Evolutionary conservation across 2,329 filamentous ascomycete genomes (phyloP), one percentile per base, ranked within the genome.

Genomic region (Aspergillus costaricaensis): DNA sequence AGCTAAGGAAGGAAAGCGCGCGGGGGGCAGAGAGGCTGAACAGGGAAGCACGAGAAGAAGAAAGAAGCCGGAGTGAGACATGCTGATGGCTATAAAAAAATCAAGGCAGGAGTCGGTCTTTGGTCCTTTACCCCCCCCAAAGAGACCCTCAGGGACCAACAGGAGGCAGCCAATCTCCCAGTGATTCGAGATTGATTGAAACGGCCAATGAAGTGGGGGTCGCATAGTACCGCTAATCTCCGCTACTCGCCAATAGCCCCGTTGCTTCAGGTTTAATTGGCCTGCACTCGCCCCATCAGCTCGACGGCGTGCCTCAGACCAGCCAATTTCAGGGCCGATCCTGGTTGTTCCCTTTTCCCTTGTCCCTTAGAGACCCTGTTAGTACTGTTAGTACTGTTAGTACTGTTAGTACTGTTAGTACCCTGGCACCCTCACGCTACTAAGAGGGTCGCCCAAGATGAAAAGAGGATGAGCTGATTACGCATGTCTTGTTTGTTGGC

Each of bases 1-100:
- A 59, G 61, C 38, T 63, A 65, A 61, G 57, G 53, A 56, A 59
- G 62, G 56, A 59, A 66, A 62, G 53, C 53, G 53, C 41, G 30
- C 25, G 53, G 38, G 19, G 19, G 36, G 49, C 27, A 4, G 27
- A 51, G 25, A 55, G 19, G 39, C 39, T 43, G 62, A 58, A 64
- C 41, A 59, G 55, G 38, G 15, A 32, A 41, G 41, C 38, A 48
- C 44, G 61, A 58, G 44, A 52, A 21, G 48, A 12, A 25, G 48
- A 12, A 25, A 27, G 36, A 61, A 30, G 25, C 27, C 32, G 44
- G 43, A 27, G 32, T 49, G 41, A 36, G 41, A 44, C 25, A 32
- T 30, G 39, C 21, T 39, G 25, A 50, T 44, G 19, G 41, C 32
- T 50, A 50, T 32, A 50, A 50, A 27, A 49, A 50, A 50, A 50